Evolutionary conservation across 208 protist species (phyloP), one percentile per base, ranked within the genome.

Genomic region (Trypanosoma melophagium): DNA sequence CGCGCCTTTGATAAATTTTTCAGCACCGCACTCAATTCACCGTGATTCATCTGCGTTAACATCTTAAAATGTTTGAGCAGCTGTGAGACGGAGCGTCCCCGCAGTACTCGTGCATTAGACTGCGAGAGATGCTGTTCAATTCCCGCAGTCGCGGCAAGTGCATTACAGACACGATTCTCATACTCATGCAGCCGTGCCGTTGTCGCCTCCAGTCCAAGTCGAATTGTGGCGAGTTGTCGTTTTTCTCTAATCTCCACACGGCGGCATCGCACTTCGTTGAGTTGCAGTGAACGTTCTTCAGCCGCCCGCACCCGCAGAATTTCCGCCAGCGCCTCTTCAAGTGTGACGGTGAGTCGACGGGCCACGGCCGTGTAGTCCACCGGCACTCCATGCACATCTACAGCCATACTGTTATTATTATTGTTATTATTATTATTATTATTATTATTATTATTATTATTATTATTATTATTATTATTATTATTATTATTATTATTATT

Each of bases 91-190:
- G 81, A 62, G 53, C 83, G 81, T 25, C 86, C 86, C 5, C 89
- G 86, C 67, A 87, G 76, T 67, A 93, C 84, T 1, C 89, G 84
- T 38, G 89, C 80, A 59, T 93, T 95, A 13, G 86, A 91, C 62
- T 93, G 86, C 24, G 83, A 60, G 2, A 95, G 65, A 62, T 95
- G 89, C 72, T 92, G 84, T 79, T 95, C 89, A 63, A 95, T 93
- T 51, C 89, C 89, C 0, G 84, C 87, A n/a, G 83, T 93, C 8
- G 89, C 83, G 10, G 85, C 80, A 63, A 89, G 76, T 25, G 89
- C 89, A 70, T 95, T 95, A 61, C 76, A 81, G 56, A 95, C 83
- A 45, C 82, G 80, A 65, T 91, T 86, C 69, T 93, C 89, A 66
- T 92, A 93, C 56, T 79, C 69, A 54, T 92, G 85, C 71, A 95